phyloP scores from a whole-genome alignment of 306 rosid species.

The Dryas alaskensis region DNA sequence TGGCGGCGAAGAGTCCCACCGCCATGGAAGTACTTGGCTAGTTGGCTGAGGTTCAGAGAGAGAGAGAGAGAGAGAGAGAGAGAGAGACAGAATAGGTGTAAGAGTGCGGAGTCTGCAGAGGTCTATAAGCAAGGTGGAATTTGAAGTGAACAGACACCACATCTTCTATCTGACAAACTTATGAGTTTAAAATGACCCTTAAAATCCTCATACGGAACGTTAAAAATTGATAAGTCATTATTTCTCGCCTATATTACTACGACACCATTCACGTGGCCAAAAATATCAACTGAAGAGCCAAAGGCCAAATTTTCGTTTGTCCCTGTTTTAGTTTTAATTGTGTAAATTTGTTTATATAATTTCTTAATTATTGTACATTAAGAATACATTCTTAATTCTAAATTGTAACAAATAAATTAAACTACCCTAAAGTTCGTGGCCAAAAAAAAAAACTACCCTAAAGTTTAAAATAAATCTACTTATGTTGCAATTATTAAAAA shows the following conservation, averaged over 20 bases:
- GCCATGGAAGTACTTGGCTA: conserved; percentile 54
- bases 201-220: neutral
- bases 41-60: neutral
- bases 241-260: neutral
- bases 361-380: too few relatives aligned
- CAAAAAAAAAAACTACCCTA: too few relatives aligned
- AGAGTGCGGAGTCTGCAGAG: too few relatives aligned
- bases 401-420: too few relatives aligned
- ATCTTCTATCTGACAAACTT: conserved; percentile 4
- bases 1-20: conserved; percentile 59
- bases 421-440: too few relatives aligned
- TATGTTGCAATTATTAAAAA: too few relatives aligned
- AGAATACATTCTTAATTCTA: too few relatives aligned
- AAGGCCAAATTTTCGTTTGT: too few relatives aligned
- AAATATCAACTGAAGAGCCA: neutral
- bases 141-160: conserved; percentile 23
- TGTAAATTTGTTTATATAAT: too few relatives aligned
- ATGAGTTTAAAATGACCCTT: neutral
- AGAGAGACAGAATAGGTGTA: neutral
- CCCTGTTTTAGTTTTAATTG: too few relatives aligned
- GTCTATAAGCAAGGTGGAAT: too few relatives aligned
- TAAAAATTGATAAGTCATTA: neutral
- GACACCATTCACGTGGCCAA: neutral
- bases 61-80: conserved; percentile 12
- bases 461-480: too few relatives aligned